phyloP scores from a whole-genome alignment of 495 filamentous ascomycete species.

The Pseudoneurospora amorphoporcata region DNA sequence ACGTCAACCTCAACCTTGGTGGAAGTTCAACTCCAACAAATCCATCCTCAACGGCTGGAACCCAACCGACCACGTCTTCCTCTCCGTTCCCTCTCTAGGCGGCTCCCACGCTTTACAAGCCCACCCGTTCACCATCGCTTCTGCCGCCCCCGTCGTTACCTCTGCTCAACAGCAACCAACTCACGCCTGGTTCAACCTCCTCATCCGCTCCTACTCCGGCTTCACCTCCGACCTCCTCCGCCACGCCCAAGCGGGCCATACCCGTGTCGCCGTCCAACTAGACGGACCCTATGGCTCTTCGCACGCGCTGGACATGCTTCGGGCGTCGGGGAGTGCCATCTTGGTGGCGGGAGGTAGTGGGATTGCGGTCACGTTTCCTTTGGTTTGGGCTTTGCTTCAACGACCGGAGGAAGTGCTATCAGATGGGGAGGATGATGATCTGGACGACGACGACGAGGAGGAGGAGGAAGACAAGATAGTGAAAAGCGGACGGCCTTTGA shows the following conservation, averaged over 20 bases:
- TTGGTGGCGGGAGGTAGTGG: slow-evolving; percentile 53
- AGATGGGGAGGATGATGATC: background rate
- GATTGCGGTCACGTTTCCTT: slow-evolving; percentile 45
- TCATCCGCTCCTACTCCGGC: slow-evolving; percentile 46
- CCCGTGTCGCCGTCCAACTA: slow-evolving; percentile 26
- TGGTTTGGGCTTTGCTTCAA: slow-evolving; percentile 28
- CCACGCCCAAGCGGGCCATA: slow-evolving; percentile 29
- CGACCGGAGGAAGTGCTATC: background rate
- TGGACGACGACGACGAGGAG: background rate
- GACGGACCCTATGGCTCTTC: slow-evolving; percentile 53
- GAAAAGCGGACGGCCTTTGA: background rate
- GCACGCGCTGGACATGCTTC: slow-evolving; percentile 18
- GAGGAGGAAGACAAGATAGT: background rate
- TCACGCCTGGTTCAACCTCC: slow-evolving; percentile 39
- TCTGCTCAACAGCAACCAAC: slow-evolving; percentile 2
- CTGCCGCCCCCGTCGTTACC: slow-evolving; percentile 28
- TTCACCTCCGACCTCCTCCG: slow-evolving; percentile 46
- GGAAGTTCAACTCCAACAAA: slow-evolving; percentile 9
- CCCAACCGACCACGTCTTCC: slow-evolving; percentile 49
- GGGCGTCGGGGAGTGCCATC: slow-evolving; percentile 35
- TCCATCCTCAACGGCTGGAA: slow-evolving; percentile 42
- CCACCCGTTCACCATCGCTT: slow-evolving; percentile 53
- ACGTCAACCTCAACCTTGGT: background rate
- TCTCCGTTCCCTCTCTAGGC: slow-evolving; percentile 42
- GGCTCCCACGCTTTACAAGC: slow-evolving; percentile 30